These are phyloP conservation scores for Paramyrothecium sp. DNA, from an alignment of 2,329 filamentous ascomycete genomes.

Conservation along the genomic window DNA sequence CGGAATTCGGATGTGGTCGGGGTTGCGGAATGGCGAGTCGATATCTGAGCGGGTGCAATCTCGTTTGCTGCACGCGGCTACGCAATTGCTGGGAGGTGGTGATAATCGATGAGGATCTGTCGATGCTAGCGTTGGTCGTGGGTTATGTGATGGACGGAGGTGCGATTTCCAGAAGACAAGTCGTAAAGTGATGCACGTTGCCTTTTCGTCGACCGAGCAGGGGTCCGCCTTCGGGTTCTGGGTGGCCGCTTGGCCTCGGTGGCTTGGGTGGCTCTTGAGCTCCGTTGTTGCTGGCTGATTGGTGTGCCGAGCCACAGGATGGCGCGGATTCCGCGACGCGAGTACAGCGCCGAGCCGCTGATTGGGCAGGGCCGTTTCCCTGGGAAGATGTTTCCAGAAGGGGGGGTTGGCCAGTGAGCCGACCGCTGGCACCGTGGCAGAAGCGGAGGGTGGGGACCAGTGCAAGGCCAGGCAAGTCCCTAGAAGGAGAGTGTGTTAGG, in stretches of 20 bases:
- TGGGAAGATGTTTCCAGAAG: neutral
- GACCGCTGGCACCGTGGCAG: neutral
- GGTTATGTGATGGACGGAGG: neutral
- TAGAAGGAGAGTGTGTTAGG: slow-evolving; percentile 1
- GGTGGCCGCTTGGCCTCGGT: neutral
- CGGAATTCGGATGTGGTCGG: slow-evolving; percentile 3
- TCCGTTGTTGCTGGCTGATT: neutral
- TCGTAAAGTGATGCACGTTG: slow-evolving; percentile 30
- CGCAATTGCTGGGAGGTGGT: neutral
- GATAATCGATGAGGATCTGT: neutral
- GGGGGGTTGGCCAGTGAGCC: neutral
- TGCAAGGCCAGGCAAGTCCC: neutral
- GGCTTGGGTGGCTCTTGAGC: too few species aligned
- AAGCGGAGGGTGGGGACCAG: neutral
- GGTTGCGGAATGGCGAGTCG: neutral
- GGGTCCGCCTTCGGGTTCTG: neutral
- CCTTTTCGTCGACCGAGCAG: slow-evolving; percentile 18
- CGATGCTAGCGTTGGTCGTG: slow-evolving; percentile 8
- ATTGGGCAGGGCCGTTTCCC: neutral
- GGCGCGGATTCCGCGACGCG: neutral
- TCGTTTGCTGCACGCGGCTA: too few species aligned
- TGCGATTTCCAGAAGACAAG: neutral
- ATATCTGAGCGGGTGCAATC: neutral
- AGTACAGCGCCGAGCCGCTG: neutral
- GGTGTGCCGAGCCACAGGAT: neutral